Evolutionary conservation across 2,329 filamentous ascomycete species (phyloP), one percentile per base, ranked within the genome.

Genomic region (Beauveria varroae): DNA sequence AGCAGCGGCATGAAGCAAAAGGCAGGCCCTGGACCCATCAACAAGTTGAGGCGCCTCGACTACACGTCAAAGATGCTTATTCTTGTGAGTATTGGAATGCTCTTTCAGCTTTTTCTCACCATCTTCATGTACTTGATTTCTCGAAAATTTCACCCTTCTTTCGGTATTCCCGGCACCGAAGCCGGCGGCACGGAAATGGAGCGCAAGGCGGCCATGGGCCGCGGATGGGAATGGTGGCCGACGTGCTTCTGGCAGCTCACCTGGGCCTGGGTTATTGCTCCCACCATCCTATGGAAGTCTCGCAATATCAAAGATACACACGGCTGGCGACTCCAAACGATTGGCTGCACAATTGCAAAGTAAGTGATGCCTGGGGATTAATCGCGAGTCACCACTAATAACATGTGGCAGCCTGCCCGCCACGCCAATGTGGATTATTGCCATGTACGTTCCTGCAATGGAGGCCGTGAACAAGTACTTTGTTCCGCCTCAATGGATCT

Each of bases 211-310:
- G 69, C 75, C 16, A 78, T 79, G 66, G 70, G 72, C 53, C 68
- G 75, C 20, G 86, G 87, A 2, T 86, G 81, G 78, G 87, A 89
- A 74, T 90, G 86, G 86, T 80, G 83, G 73, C 82, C 83, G 2
- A 82, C 81, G 0, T 77, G 84, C 43, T 72, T 85, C 26, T 87
- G 84, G 84, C 85, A 86, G 65, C 76, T 85, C 50, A 70, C 82
- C 62, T 87, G 83, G 84, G 77, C 82, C 5, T 86, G 82, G 79
- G 67, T 84, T 26, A 79, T 83, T 60, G 84, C 85, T 2, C 84
- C 85, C 2, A 74, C 79, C 63, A 74, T 86, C 56, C 75, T 88
- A 2, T 87, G 81, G 78, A 78, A 80, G 65, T 82, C 85, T 46
- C 78, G 85, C 34, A 73, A 78, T n/a, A 85, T 89, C 63, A 76